Evolutionary conservation across 2,329 filamentous ascomycete genomes (phyloP).

Genomic region (Bipolaris oryzae): DNA sequence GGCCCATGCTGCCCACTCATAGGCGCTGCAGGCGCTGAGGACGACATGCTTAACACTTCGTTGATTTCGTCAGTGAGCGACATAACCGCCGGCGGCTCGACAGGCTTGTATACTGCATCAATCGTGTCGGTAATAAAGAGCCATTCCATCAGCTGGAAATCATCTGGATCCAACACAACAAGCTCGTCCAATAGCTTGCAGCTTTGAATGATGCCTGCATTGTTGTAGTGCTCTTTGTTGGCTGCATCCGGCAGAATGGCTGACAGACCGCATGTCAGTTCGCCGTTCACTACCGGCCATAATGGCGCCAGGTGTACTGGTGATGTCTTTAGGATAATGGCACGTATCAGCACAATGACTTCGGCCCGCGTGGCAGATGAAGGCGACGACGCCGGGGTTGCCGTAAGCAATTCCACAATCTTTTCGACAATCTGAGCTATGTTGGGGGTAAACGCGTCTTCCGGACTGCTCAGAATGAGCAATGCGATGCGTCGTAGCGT

Average conservation of each 20-base stretch:
- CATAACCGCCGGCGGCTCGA: conserved; percentile 66
- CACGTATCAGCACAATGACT: conserved; percentile 84
- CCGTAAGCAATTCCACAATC: conserved; percentile 81
- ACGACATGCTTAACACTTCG: conserved; percentile 64
- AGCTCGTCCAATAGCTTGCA: conserved; percentile 92
- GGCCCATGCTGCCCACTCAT: conserved; percentile 1
- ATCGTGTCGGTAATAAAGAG: conserved; percentile 96
- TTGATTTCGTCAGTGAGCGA: conserved; percentile 85
- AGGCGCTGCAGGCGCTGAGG: conserved; percentile 7
- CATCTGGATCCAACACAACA: conserved; percentile 85
- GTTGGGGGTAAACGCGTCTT: conserved; percentile 81
- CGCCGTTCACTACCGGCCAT: conserved; percentile 89
- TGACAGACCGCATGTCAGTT: conserved; percentile 79
- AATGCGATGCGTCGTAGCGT: conserved; percentile 83
- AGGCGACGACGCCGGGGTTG: conserved; percentile 86
- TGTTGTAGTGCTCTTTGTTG: conserved; percentile 76
- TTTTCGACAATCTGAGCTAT: conserved; percentile 78
- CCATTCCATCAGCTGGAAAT: conserved; percentile 99
- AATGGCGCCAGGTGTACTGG: conserved; percentile 79
- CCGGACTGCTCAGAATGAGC: conserved; percentile 75
- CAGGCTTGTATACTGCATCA: conserved; percentile 86
- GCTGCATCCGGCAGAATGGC: conserved; percentile 73
- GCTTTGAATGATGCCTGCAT: conserved; percentile 79
- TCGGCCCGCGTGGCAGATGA: conserved; percentile 89
- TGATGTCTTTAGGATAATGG: conserved; percentile 78